Evolutionary conservation across 176 grass and related monocot species (phyloP), one percentile per base, ranked within the genome.

Genomic region (Secale cereale): DNA sequence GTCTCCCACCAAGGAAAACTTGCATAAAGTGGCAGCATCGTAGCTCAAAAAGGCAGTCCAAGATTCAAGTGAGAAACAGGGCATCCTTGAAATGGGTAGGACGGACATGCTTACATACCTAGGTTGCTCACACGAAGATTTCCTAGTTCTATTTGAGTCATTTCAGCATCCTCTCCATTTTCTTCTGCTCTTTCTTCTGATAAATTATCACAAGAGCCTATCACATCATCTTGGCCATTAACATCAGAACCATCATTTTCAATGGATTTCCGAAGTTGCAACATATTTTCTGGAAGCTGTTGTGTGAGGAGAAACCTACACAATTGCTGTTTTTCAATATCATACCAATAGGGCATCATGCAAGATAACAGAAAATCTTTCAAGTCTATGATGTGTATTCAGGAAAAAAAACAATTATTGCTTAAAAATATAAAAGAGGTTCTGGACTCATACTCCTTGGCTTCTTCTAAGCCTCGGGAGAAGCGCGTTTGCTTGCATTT

Each of bases 401-500:
- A 10, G 26, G 26, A 56, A 65, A 68, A 36, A 77, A 72, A 69
- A 40, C 23, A 70, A 83, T 74, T 20, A 45, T 4, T 10, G 54
- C 74, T 86, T 76, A 62, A 50, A 54, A 52, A 9, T 67, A 57
- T 52, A 76, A 29, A 43, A 66, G 64, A 43, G 41, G 77, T 82
- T 82, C 20, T 39, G 31, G 54, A 75, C 19, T 87, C 88, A 76
- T 94, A 99, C 97, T 92, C 86, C 88, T 94, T 99, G 35, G 94
- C 94, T 89, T 99, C 97, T 86, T 99, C 97, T 89, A 99, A 92
- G 77, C 97, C 94, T 54, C 88, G 88, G 64, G 78, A 82, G 83
- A 99, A 99, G 60, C 88, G 78, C 28, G 94, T 75, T 89, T 99
- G 97, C 85, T 96, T 99, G 84, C 97, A 99, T 84, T 99, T 99